These are phyloP conservation scores for Myriosclerotinia scirpicola DNA, from an alignment of 2,329 filamentous ascomycete genomes.

Conservation along the genomic window DNA sequence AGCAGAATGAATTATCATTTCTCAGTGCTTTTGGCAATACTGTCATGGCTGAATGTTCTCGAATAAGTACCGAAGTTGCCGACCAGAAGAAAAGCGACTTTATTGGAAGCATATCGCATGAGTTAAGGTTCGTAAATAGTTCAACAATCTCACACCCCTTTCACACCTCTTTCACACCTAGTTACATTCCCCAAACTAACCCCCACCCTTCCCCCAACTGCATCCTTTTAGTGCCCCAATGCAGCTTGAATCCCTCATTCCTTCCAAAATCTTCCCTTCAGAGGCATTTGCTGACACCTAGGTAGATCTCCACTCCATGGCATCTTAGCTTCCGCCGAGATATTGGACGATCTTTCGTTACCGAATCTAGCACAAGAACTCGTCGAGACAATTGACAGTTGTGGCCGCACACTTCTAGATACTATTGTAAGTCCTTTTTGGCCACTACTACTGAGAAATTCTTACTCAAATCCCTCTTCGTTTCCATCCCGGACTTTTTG, in stretches of 20 bases:
- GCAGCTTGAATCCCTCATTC: too few species aligned
- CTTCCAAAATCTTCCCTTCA: too few species aligned
- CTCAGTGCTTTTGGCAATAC: constrained; percentile 49
- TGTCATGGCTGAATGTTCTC: constrained; percentile 55
- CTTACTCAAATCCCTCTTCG: neutral
- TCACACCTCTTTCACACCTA: too few species aligned
- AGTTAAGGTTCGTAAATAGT: neutral
- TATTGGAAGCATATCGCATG: constrained; percentile 56
- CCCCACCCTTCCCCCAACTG: too few species aligned
- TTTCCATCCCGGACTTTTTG: neutral
- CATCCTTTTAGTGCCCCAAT: too few species aligned
- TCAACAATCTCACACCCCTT: too few species aligned
- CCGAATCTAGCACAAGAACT: constrained; percentile 38
- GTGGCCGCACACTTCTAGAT: constrained; percentile 43
- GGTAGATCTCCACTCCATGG: constrained; percentile 50
- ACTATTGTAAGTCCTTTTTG: constrained; percentile 39
- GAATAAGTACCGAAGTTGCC: constrained; percentile 53
- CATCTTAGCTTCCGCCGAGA: constrained; percentile 53
- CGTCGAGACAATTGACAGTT: constrained; percentile 43
- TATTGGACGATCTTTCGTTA: constrained; percentile 47
- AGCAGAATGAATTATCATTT: constrained; percentile 43
- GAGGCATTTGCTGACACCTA: too few species aligned
- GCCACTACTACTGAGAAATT: neutral
- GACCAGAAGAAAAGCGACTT: constrained; percentile 58
- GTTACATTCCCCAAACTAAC: too few species aligned